Evolutionary conservation across 805 yeast genomes (phyloP).

Genomic region (Cyberlindnera mississippiensis): DNA sequence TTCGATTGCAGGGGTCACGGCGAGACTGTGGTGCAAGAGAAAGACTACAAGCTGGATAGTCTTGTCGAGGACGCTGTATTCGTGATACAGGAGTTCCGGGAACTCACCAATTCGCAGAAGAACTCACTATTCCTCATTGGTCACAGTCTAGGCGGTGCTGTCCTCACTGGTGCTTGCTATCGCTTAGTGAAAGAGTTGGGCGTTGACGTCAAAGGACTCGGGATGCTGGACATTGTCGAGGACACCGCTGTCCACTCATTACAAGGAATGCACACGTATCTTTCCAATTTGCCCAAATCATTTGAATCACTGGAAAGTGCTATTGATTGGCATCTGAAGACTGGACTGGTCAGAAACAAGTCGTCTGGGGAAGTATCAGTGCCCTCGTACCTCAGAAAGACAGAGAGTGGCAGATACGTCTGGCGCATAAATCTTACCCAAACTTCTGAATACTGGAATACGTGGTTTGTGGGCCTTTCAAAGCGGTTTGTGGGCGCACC

Average conservation of each 20-base stretch:
- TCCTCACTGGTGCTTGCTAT: slow-evolving; percentile 53
- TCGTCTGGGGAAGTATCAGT: slow-evolving; percentile 74
- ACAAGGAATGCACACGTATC: slow-evolving; percentile 59
- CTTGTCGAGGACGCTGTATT: slow-evolving; percentile 56
- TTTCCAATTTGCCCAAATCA: slow-evolving; percentile 56
- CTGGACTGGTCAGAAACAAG: slow-evolving; percentile 46
- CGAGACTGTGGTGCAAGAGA: slow-evolving; percentile 30
- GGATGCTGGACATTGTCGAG: slow-evolving; percentile 88
- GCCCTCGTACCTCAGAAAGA: slow-evolving; percentile 53
- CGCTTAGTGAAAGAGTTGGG: slow-evolving; percentile 17
- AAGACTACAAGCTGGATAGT: slow-evolving; percentile 42
- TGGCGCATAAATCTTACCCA: slow-evolving; percentile 66
- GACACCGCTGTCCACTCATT: slow-evolving; percentile 81
- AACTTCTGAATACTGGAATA: slow-evolving; percentile 70
- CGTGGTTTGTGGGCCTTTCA: slow-evolving; percentile 80
- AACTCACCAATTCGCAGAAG: slow-evolving; percentile 11
- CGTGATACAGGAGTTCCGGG: slow-evolving; percentile 41
- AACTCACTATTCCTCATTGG: slow-evolving; percentile 61
- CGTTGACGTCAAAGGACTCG: slow-evolving; percentile 54
- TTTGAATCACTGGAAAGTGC: slow-evolving; percentile 57
- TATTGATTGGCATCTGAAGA: slow-evolving; percentile 75
- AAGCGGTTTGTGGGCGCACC: slow-evolving; percentile 42
- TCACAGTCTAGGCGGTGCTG: slow-evolving; percentile 91
- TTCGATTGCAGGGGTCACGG: slow-evolving; percentile 92
- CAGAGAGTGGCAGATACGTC: slow-evolving; percentile 25